Base-by-base conservation (phyloP, 2,329 filamentous ascomycete genomes). In the Decorospora gaudefroyi region DNA sequence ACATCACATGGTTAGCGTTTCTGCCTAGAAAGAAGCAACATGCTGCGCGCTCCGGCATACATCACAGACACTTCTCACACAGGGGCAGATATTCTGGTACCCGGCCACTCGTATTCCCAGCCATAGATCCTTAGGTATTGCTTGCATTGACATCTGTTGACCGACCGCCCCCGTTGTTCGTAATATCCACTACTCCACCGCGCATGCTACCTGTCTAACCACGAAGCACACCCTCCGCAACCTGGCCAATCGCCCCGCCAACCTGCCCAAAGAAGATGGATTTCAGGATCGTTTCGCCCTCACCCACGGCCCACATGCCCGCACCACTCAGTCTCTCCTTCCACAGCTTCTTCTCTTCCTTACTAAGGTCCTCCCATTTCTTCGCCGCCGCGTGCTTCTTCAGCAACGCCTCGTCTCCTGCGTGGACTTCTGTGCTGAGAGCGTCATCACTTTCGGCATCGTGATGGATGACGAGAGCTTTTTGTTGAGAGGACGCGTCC, bases 221-320 rank as follows among this genome's bases (percentile, higher is more conserved):
- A 31, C 53, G 57, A 46, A 66, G 51, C 23, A 70, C 65, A 26
- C 53, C 67, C 52, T 65, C 65, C 46, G 55, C 68, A 47, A 61
- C 59, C 55, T 59, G 68, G 49, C 64, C 72, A 49, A 55, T 82
- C 80, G 37, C 77, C 2, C 81, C 85, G 1, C 80, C 86, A 53
- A 88, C 76, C 70, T 90, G 81, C 13, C 84, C 81, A 71, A 95
- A 95, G 51, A 95, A 73, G 21, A 95, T 80, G 2, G 88, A 87
- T 70, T 85, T 83, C 56, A 95, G 79, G 19, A 93, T 81, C 7
- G 76, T 78, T 74, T 92, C 88, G 2, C 88, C 87, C 76, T 92
- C 87, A 25, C 82, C 78, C 64, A 85, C 83, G n/a, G 81, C 81
- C 89, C 88, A 95, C 53, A 90, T 82, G 0, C 89, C 89, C 0